Evolutionary conservation across 2,329 filamentous ascomycete genomes (phyloP), one percentile per base, ranked within the genome.

Genomic region (Aureobasidium namibiae): DNA sequence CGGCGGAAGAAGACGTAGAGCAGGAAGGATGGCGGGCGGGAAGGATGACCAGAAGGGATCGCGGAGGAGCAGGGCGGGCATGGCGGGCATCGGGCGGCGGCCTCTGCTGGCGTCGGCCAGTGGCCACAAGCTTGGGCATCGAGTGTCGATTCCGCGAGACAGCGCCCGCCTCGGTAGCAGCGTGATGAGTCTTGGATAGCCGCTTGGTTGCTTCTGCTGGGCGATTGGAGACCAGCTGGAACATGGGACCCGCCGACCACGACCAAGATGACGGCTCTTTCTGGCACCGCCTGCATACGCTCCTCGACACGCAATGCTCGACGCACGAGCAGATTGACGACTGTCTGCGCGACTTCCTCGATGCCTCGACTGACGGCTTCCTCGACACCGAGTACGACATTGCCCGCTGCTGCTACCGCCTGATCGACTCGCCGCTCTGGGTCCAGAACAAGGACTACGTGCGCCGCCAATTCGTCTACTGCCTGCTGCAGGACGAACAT

Each of bases 391-490:
- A 95, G 66, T 85, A 92, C 68, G 89, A 95, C 67, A 80, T 96
- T 60, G 85, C 86, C 24, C 83, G 80, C 66, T 97, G 92, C 76
- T 87, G 88, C 61, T 88, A 89, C 72, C 84, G 84, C 71, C 81
- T 99, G 38, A 78, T 95, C 60, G 80, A 86, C 56, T 91, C 91
- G 70, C 76, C 77, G 18, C 78, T 97, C 45, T 99, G 95, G 72
- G 74, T 76, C 26, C 74, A 80, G 14, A 87, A 96, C 72, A 82
- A 84, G 65, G 87, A 90, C 60, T 97, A 99, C 74, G 89, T 97
- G 63, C 89, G 92, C 63, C 88, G 84, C 45, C 94, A 97, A 76
- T 90, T 99, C 68, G 85, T 97, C 64, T 91, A 95, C 74, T 92
- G 90, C 71, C 79, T 99, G 56, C 76, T 96, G 59, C 82, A 86